Percentiles rank a stretch among this genome's conserved stretches.
These are phyloP conservation scores for Astrephomene gubernaculifera DNA, from an alignment of 139 green algal genomes.

Conservation along the genomic window DNA sequence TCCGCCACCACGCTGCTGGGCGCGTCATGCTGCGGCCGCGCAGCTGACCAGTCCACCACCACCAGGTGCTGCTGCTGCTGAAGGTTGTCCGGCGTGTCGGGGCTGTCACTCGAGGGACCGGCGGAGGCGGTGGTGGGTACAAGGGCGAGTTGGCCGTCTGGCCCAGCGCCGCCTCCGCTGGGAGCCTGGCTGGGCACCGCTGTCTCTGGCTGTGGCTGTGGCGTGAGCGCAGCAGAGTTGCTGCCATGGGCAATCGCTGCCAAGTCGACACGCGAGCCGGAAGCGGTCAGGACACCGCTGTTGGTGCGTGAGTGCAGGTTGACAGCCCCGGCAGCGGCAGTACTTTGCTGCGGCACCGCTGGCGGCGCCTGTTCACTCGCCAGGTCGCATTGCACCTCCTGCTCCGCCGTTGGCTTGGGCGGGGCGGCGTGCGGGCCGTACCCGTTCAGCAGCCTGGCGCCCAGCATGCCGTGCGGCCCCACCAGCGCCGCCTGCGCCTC, in stretches of 20 bases:
- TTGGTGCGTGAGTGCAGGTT: too few species aligned
- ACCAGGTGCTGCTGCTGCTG: not conserved
- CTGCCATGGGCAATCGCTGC: too few species aligned
- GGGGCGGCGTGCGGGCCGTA: not conserved
- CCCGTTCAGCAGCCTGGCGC: constrained; percentile 6
- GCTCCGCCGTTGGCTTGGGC: constrained; percentile 3
- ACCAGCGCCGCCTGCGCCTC: not conserved
- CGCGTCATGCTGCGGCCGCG: constrained; percentile 15
- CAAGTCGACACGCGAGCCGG: too few species aligned
- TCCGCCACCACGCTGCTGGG: constrained; percentile 34
- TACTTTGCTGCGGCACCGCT: not conserved
- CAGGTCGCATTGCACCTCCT: constrained; percentile 49
- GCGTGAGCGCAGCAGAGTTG: too few species aligned
- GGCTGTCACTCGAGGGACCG: not conserved
- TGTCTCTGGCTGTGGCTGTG: too few species aligned
- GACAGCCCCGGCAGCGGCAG: too few species aligned
- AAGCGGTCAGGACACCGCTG: too few species aligned
- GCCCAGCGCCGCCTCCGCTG: not conserved
- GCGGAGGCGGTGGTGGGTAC: not conserved
- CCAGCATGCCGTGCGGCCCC: not conserved
- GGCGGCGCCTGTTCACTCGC: not conserved
- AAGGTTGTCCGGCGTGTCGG: not conserved
- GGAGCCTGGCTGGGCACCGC: too few species aligned
- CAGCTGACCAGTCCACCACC: constrained; percentile 18
- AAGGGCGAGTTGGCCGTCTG: not conserved